These are phyloP conservation scores for Blumeriella jaapii DNA, from an alignment of 2,329 filamentous ascomycete genomes.

Conservation along the genomic window DNA sequence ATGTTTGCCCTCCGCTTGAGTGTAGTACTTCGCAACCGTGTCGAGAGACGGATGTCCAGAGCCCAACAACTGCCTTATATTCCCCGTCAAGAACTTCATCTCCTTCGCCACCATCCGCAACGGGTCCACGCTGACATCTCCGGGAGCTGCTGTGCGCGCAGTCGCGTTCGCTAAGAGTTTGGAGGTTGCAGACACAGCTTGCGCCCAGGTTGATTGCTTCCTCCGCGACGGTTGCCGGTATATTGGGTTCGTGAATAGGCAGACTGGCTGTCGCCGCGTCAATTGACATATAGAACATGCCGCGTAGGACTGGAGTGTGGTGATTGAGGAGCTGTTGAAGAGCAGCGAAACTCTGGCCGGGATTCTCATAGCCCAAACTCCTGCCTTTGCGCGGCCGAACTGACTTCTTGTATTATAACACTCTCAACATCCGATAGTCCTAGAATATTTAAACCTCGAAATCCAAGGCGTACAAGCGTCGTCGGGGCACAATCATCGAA, in stretches of 20 bases:
- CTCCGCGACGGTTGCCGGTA: slow-evolving; percentile 31
- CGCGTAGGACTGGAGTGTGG: slow-evolving; percentile 29
- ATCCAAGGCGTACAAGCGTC: neutral
- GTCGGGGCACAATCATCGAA: neutral
- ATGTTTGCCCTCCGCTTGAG: slow-evolving; percentile 91
- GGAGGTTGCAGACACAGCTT: slow-evolving; percentile 58
- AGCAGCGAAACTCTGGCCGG: slow-evolving; percentile 39
- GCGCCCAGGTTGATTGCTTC: slow-evolving; percentile 58
- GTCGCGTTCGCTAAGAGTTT: slow-evolving; percentile 61
- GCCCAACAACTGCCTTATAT: slow-evolving; percentile 84
- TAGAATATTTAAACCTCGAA: slow-evolving; percentile 5
- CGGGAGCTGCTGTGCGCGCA: slow-evolving; percentile 43
- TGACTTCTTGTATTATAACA: neutral
- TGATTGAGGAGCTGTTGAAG: slow-evolving; percentile 27
- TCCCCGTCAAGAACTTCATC: slow-evolving; percentile 90
- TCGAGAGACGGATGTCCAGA: slow-evolving; percentile 92
- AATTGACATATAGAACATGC: slow-evolving; percentile 32
- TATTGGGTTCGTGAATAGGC: slow-evolving; percentile 12
- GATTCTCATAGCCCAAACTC: slow-evolving; percentile 38
- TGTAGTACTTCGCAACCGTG: slow-evolving; percentile 96
- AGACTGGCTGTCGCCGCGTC: slow-evolving; percentile 7
- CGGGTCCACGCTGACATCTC: slow-evolving; percentile 70
- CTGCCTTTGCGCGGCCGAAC: slow-evolving; percentile 7
- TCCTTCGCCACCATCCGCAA: slow-evolving; percentile 87
- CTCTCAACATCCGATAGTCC: slow-evolving; percentile 1